Base-by-base conservation (phyloP, 176 grass and related monocot species). In the Musa itinerans region DNA sequence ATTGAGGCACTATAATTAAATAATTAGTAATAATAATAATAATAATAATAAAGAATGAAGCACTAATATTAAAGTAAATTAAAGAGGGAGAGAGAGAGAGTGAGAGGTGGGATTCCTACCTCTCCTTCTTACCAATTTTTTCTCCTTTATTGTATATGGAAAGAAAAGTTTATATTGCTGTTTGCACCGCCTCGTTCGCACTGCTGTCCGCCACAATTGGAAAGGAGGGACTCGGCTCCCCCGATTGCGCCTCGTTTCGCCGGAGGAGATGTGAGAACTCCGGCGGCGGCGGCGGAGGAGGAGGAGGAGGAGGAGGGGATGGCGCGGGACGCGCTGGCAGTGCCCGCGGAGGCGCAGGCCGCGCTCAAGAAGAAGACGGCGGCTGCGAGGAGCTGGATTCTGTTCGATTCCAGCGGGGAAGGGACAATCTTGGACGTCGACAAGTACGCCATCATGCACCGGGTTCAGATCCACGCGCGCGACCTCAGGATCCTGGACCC, bases 371-470 rank as follows among this genome's bases (percentile, higher is more conserved):
- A 91, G 86, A 89, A 89, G 83, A 80, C 81, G 56, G 76, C 80
- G 70, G 86, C 85, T 71, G 82, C 88, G 25, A 81, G 89, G 86
- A 99, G 86, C 85, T 99, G 96, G 96, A 88, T 99, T 81, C 84
- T 95, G 50, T 73, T 99, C 73, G 89, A 95, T 82, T 84, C 71
- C 1, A 58, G 64, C 12, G 96, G 91, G 59, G 89, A 92, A 51
- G 96, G 77, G 59, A 84, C 84, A 81, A 83, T 89, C 73, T 85
- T 99, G 67, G 96, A 99, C 80, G 88, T 88, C 62, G 86, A 99
- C 70, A 99, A 99, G 80, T 95, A 99, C 61, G 91, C 88, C 54
- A 99, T 99, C 84, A 99, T 99, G 96, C 91, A 89, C 69, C 83
- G 96, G 68, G 91, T 89, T 69, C 88, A 99, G 82, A 95, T 99